Evolutionary conservation across 2,329 filamentous ascomycete species (phyloP), one percentile per base, ranked within the genome.

Genomic region (Botrytis sinoallii): DNA sequence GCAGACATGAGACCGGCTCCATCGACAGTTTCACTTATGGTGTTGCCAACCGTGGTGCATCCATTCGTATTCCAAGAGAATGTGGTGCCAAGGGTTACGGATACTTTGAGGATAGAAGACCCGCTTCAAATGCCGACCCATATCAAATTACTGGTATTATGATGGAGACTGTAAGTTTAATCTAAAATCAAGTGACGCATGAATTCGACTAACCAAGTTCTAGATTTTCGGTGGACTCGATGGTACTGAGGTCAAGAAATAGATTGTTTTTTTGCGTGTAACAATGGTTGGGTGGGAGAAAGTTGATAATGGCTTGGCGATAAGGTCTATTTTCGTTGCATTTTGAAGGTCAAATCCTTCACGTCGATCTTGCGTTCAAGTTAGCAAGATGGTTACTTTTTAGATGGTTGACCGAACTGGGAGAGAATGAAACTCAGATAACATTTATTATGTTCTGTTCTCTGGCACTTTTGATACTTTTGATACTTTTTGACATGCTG

Each of bases 1-100:
- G 96, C 80, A 88, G 89, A 78, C 94, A 98, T 85, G 96, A 99
- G 90, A 99, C 96, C 18, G 95, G 95, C 65, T 90, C 88, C 80
- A 98, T 97, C 81, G 95, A 99, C 82, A 89, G 92, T 83, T 99
- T 99, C 89, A 91, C 90, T 79, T 98, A 91, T 84, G 95, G 96
- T 82, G 91, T 98, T 76, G 96, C 96, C 84, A 95, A 98, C 91
- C 94, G 96, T 85, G 96, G 95, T 81, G 92, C 93, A 74, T 97
- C 93, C 57, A 95, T 98, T 81, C 93, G 96, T 83, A 96, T 99
- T 79, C 95, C 95, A 80, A 91, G 94, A 80, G 90, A 94, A 80
- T 90, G 89, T 79, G 94, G 92, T 67, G 91, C 92, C 82, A 93
- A 97, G 84, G 94, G 94, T 84, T 96, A 92, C 86, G 95, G 95